phyloP scores from a whole-genome alignment of 805 yeast species.

The Saccharomycopsis oosterbeekiorum region DNA sequence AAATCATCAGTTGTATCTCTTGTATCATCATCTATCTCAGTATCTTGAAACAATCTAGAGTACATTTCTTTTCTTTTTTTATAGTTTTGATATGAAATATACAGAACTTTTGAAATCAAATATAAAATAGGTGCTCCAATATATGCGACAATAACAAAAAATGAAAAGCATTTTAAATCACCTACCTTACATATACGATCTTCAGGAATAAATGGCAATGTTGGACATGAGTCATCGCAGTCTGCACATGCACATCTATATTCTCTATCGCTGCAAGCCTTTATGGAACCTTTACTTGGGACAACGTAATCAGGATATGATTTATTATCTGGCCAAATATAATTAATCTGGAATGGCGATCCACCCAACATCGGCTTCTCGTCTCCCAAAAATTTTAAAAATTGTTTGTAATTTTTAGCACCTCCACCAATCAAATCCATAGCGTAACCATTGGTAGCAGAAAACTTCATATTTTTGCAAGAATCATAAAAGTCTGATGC shows the following conservation, averaged over 20 bases:
- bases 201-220: conserved; percentile 35
- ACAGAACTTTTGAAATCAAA: conserved; percentile 14
- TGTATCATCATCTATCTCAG: conserved; percentile 15
- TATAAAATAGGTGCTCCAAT: conserved; percentile 23
- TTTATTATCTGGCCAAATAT: conserved; percentile 34
- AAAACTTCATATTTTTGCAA: conserved; percentile 81
- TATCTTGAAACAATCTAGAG: conserved; percentile 31
- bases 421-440: conserved; percentile 99
- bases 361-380: conserved; percentile 92
- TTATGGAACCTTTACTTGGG: conserved; percentile 24
- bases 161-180: conserved; percentile 62
- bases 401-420: conserved; percentile 60
- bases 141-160: conserved; percentile 47
- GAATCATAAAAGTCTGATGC: conserved; percentile 68
- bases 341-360: conserved; percentile 89
- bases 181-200: conserved; percentile 43
- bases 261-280: conserved; percentile 41
- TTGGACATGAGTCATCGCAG: conserved; percentile 75
- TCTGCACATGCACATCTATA: conserved; percentile 88
- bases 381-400: conserved; percentile 85
- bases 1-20: conserved; percentile 22
- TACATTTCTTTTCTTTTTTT: conserved; percentile 22
- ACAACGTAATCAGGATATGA: conserved; percentile 25
- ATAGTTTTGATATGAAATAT: conserved; percentile 19
- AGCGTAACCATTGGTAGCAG: conserved; percentile 91